These are phyloP conservation scores for Lathyrus oleraceus DNA, from an alignment of 306 rosid genomes.

Conservation along the genomic window DNA sequence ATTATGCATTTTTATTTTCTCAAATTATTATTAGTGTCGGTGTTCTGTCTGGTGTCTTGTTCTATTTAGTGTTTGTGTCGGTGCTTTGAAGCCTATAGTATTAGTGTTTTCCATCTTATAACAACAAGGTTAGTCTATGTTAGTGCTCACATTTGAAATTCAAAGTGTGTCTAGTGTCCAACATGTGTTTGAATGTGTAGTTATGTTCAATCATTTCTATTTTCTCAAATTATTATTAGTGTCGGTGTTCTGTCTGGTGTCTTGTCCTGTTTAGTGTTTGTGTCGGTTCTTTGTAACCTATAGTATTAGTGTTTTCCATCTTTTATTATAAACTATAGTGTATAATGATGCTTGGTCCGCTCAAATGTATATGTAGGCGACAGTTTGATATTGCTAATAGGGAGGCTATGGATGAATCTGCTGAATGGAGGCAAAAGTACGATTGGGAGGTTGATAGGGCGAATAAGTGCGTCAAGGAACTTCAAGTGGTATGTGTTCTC, in stretches of 20 bases:
- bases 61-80: background rate
- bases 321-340: background rate
- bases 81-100: background rate
- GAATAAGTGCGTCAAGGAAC: constrained; percentile 55
- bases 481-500: constrained; percentile 53
- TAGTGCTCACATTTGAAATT: background rate
- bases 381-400: constrained; percentile 77
- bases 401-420: constrained; percentile 94
- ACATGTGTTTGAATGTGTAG: background rate
- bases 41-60: background rate
- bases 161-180: background rate
- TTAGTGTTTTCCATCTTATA: background rate
- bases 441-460: constrained; percentile 61
- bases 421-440: constrained; percentile 86
- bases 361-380: constrained; percentile 45
- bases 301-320: background rate
- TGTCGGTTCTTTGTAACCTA: background rate
- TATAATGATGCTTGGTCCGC: background rate
- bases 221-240: background rate
- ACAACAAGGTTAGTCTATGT: background rate
- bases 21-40: background rate
- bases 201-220: background rate
- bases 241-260: background rate
- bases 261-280: background rate
- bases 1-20: background rate